Evolutionary conservation across 2,329 filamentous ascomycete genomes (phyloP), one percentile per base, ranked within the genome.

Genomic region (Stemphylium vesicarium): DNA sequence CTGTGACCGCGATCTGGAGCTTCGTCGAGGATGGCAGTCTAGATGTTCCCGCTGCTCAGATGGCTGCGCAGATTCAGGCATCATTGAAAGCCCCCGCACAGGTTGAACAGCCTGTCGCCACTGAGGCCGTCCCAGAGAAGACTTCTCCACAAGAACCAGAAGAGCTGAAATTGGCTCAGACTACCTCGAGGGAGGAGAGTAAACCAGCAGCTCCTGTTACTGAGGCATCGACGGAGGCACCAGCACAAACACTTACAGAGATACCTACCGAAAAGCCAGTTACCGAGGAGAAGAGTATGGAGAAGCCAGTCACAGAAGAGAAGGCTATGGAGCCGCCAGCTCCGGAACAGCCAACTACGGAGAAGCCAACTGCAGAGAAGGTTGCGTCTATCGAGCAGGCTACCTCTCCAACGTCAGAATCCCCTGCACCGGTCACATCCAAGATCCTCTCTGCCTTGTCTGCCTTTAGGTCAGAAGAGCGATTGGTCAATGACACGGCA

Each of bases 1-100:
- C 63, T 20, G 66, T 70, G 4, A 71, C 60, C 26, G 71, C 70
- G 4, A 62, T 77, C 13, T 77, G 71, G 69, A 67, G 66, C 11
- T 73, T 77, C 41, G 68, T 66, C 26, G 68, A 72, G 35, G 69
- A 72, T 48, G 74, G 73, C 6, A 59, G 49, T 15, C 51, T 76
- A 4, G 68, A 72, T 43, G 72, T 73, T 4, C 71, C 75, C 11
- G 68, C 70, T 44, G 66, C 69, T 5, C 53, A 60, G 41, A 59
- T 75, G 50, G 65, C 70, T 22, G 62, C 66, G 20, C 64, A 66
- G 46, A 61, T 75, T 4, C 63, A 65, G 22, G 52, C 56, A 11
- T 61, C 65, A 26, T 51, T 74, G 8, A 44, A 48, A 22, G 40
- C 44, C 26, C 49, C 53, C 10, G 47, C 35, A 12, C 50, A 50